Base-by-base conservation (phyloP, 2,329 filamentous ascomycete genomes). In the Scedosporium aurantiacum region DNA sequence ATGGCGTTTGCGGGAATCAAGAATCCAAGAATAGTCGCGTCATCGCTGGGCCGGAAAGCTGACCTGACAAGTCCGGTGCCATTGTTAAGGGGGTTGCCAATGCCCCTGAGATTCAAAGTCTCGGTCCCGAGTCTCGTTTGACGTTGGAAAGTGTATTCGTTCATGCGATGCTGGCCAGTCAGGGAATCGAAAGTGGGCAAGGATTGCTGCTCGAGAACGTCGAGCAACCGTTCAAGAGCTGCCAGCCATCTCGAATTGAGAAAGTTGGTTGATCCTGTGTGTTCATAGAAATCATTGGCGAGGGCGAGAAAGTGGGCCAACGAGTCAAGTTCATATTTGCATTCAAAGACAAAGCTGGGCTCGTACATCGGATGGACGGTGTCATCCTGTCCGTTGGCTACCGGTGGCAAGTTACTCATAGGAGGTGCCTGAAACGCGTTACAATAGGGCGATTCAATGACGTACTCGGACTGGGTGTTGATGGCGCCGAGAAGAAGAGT, bases 311-410 rank as follows among this genome's bases (percentile, higher is more conserved):
- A 99, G 70, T 95, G 88, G 0, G 92, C 94, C 0, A 99, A 80
- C 7, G 92, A 97, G 75, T 99, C 94, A 23, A 99, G 85, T 76
- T 99, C 94, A 74, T 97, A 99, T 75, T 99, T 99, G 83, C 94
- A 99, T 74, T 99, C 94, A 66, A 97, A 99, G 3, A 99, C 94
- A 57, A 86, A 83, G 0, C 80, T 83, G 0, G 88, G 88, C 69
- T 97, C 91, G 70, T 96, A 97, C 0, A 80, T 79, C 0, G 94
- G 94, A 68, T 96, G 91, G 0, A 99, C 94, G 7, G 71, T 74
- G 69, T 99, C 94, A 21, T 87, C 82, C 71, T 96, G 90, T 2
- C 90, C 90, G 68, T 93, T 96, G 67, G 83, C 81, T 16, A 86
- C 87, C 5, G 87, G 78, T 3, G 80, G 75, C 0, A 97, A 79